Evolutionary conservation across 129 eudicot genomes (phyloP), one percentile per base, ranked within the genome.

Genomic region (Dittrichia graveolens): DNA sequence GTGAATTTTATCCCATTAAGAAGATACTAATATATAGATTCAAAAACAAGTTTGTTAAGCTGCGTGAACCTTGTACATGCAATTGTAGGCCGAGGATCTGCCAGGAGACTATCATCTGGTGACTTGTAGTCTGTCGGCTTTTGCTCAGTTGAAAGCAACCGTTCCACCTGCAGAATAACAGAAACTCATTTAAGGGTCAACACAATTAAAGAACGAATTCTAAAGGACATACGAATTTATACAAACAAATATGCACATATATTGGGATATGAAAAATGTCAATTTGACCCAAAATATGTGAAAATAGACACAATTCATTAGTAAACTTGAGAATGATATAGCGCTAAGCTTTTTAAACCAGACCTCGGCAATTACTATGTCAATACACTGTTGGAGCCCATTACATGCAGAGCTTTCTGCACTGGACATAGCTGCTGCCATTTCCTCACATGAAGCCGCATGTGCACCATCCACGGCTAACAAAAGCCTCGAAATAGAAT

Each of bases 351-450:
- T 39, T 24, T 24, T 5, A 56, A 69, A 62, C 24, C 73, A 69
- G 67, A 89, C 96, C 91, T 92, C 98, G 16, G 92, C 85, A 82
- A 92, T 89, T 71, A 92, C 92, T 12, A 91, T 89, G 44, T 89
- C 98, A 53, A 92, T 89, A 85, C 96, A 89, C 54, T 92, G 98
- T 69, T 92, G 96, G 78, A 92, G 98, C 42, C 98, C 98, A 75
- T 74, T 89, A 76, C 84, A 80, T 37, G 98, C 98, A 52, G 88
- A 89, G 79, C 76, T 78, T 73, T 92, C 98, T 24, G 98, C 89
- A 80, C 78, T 85, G 49, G 96, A 83, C 98, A 92, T 89, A 45
- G 98, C 87, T 44, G 86, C 52, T 55, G 96, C 78, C 98, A 92
- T 92, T 74, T 92, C 98, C 81, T 92, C 96, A 61, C 88, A 86